Evolutionary conservation across 257 asterid genomes (phyloP), one percentile per base, ranked within the genome.

Genomic region (Parsonsia alboflavescens): DNA sequence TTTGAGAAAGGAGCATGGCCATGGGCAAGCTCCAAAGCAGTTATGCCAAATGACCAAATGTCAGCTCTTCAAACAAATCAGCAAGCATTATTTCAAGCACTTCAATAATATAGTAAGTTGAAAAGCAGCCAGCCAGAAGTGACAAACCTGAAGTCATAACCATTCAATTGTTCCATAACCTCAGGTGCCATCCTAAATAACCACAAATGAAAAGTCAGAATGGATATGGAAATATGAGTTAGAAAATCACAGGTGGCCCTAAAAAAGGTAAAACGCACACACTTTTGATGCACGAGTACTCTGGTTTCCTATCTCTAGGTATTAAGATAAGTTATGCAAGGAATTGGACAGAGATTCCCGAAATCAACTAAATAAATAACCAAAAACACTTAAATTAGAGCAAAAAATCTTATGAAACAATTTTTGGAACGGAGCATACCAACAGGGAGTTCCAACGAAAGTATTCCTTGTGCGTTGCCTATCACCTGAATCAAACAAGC

Each of bases 1-100:
- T 92, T 95, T 68, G 99, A 95, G 85, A 95, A 95, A 76, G 99
- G 99, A 67, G 99, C 99, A 84, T 95, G 99, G 66, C 99, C 99
- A 50, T 95, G 99, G 12, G 98, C 99, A 75, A 95, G 97, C 90
- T 95, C 99, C 89, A 95, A 84, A 62, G 96, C 98, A 80, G 99
- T 95, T 83, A 95, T 95, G 73, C 99, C 99, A 81, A 95, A 95
- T 76, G 99, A 95, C 99, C 99, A 95, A 82, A 95, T 89, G 79
- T 92, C 99, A 83, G 98, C 98, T 84, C 99, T 95, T 73, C 77
- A 73, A 78, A 73, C 21, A 45, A 66, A 73, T 12, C 46, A 67
- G n/a, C 15, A 42, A 22, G 24, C 17, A 70, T 73, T 53, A 67
- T 42, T 56, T 67, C 42, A n/a, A 57, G 16, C 65, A 28, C 30